Evolutionary conservation across 352 stramenopile species (phyloP).

Genomic region (Halophytophthora polymorphica): DNA sequence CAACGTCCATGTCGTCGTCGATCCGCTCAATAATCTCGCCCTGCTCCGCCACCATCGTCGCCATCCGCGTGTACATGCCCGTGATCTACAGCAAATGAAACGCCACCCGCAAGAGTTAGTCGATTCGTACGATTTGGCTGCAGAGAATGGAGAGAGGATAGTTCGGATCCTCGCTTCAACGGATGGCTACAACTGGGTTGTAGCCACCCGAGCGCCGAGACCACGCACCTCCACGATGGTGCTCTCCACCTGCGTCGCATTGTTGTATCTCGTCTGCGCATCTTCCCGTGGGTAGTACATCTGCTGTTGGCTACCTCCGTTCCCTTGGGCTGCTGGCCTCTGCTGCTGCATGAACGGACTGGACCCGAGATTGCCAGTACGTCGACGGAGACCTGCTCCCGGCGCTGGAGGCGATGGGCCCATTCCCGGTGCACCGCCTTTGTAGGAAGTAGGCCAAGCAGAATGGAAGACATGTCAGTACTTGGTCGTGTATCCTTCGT

Average conservation of each 20-base stretch:
- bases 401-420: conserved; percentile 14
- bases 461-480: not conserved
- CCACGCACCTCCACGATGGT: conserved; percentile 75
- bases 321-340: conserved; percentile 26
- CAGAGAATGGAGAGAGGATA: not conserved
- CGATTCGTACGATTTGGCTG: not conserved
- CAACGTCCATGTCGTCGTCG: conserved; percentile 85
- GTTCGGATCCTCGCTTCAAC: not conserved
- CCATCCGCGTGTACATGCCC: conserved; percentile 86
- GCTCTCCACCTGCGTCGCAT: conserved; percentile 77
- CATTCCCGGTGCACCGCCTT: conserved; percentile 13
- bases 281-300: conserved; percentile 69
- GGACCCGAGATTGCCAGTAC: conserved; percentile 50
- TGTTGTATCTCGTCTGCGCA: conserved; percentile 68
- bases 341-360: conserved; percentile 81
- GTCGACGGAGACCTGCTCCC: conserved; percentile 49
- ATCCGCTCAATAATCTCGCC: conserved; percentile 80
- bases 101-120: not conserved
- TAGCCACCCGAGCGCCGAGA: not conserved
- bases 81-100: conserved; percentile 49
- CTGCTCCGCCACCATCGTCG: conserved; percentile 77
- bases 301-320: conserved; percentile 26
- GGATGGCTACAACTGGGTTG: not conserved
- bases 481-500: not conserved
- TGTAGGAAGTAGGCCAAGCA: conserved; percentile 2